phyloP scores from a whole-genome alignment of 129 eudicot species.

The Tagetes erecta region DNA sequence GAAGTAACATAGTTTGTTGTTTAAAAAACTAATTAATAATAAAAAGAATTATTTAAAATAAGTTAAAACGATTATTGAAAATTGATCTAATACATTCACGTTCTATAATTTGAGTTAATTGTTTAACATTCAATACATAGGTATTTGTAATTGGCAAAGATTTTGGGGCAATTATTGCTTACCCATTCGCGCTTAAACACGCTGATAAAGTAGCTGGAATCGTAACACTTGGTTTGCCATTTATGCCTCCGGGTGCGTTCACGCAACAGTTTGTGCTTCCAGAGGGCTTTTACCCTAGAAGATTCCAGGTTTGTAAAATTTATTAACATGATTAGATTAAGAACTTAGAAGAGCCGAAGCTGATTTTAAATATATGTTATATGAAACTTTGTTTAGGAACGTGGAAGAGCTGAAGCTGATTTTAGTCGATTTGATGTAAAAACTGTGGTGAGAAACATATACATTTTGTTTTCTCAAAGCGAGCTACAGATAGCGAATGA shows the following conservation, averaged over 20 bases:
- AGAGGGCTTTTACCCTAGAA: constrained; percentile 14
- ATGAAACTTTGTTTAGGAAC: neutral
- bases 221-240: neutral
- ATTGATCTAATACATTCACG: too few relatives aligned
- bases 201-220: constrained; percentile 10
- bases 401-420: constrained; percentile 11
- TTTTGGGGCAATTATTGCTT: constrained; percentile 20
- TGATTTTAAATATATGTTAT: neutral
- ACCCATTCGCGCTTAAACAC: constrained; percentile 18
- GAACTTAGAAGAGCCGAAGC: too few relatives aligned
- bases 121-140: neutral
- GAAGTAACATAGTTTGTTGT: too few relatives aligned
- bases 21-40: too few relatives aligned
- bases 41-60: too few relatives aligned
- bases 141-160: constrained; percentile 16
- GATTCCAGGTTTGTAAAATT: constrained; percentile 4
- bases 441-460: constrained; percentile 18
- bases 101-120: neutral
- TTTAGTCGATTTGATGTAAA: constrained; percentile 11
- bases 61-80: too few relatives aligned
- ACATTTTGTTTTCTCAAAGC: constrained; percentile 5
- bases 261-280: constrained; percentile 12
- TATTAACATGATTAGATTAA: too few relatives aligned
- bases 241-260: constrained; percentile 22
- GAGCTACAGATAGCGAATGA: neutral